A percentile compares a stretch with the other conserved stretches of the same genome.
phyloP scores from a whole-genome alignment of 768 basidiomycete species.

The Mycena indigotica region DNA sequence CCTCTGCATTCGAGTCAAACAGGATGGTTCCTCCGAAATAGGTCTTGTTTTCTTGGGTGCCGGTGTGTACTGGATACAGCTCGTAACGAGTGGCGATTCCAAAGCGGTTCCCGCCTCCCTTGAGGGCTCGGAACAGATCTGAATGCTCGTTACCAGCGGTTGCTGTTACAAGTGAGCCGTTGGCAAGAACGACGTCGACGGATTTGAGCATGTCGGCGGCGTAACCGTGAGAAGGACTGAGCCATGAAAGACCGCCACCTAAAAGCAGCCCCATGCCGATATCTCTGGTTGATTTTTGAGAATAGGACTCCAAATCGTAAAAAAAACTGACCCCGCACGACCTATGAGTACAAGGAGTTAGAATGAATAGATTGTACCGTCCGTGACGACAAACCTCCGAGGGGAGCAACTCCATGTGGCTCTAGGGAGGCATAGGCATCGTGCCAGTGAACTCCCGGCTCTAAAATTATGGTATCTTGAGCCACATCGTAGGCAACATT shows the following conservation, averaged over 20 bases:
- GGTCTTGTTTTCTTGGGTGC: constrained; percentile 37
- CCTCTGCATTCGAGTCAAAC: constrained; percentile 38
- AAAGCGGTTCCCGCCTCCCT: constrained; percentile 49
- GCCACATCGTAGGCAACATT: constrained; percentile 34
- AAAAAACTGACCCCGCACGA: constrained; percentile 14
- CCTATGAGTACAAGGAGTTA: constrained; percentile 5
- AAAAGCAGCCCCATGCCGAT: constrained; percentile 47
- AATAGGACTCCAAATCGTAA: neutral
- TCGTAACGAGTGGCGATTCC: constrained; percentile 49
- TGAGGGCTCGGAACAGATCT: constrained; percentile 47
- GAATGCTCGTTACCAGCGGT: constrained; percentile 42
- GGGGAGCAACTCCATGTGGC: constrained; percentile 44
- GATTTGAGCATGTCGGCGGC: constrained; percentile 40
- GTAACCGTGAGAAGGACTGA: constrained; percentile 43
- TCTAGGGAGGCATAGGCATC: constrained; percentile 39
- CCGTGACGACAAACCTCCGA: constrained; percentile 40
- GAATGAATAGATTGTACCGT: too few relatives aligned
- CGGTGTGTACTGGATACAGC: constrained; percentile 41
- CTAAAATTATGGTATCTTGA: constrained; percentile 39
- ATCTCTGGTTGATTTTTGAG: constrained; percentile 29
- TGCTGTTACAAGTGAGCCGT: constrained; percentile 43
- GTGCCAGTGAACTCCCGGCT: constrained; percentile 47
- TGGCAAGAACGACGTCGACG: constrained; percentile 45
- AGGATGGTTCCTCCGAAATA: constrained; percentile 43
- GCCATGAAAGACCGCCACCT: constrained; percentile 45